phyloP scores from a whole-genome alignment of 2,329 filamentous ascomycete genomes.

The Paracorniculantispora psalliotae region DNA sequence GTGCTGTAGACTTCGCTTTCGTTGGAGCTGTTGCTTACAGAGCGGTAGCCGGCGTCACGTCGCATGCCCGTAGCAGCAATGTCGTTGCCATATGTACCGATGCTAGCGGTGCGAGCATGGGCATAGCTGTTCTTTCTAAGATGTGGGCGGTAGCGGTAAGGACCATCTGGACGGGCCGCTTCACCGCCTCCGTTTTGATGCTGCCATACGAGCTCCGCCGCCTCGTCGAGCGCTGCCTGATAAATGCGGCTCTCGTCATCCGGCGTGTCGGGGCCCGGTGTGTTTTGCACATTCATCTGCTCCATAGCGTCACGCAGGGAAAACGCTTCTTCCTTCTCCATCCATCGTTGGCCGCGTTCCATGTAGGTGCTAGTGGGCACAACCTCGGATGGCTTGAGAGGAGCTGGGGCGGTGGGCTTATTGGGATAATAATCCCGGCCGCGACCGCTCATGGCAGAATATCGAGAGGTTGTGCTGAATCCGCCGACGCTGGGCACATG shows the following conservation, averaged over 20 bases:
- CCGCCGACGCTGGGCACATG: constrained; percentile 36
- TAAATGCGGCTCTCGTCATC: constrained; percentile 61
- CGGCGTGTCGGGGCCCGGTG: constrained; percentile 23
- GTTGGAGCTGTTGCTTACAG: constrained; percentile 48
- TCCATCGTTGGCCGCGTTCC: constrained; percentile 69
- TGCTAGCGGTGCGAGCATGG: constrained; percentile 58
- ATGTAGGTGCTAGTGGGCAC: constrained; percentile 66
- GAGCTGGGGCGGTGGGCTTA: constrained; percentile 29
- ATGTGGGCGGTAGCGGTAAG: constrained; percentile 64
- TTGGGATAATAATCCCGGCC: constrained; percentile 51
- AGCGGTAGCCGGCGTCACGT: constrained; percentile 38
- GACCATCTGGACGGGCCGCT: constrained; percentile 53
- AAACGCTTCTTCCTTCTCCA: constrained; percentile 72
- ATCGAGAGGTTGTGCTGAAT: constrained; percentile 45
- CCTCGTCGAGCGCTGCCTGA: constrained; percentile 68
- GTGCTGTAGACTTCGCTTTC: constrained; percentile 39
- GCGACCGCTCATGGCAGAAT: constrained; percentile 40
- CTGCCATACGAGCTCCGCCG: constrained; percentile 72
- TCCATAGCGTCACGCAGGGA: constrained; percentile 69
- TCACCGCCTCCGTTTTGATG: constrained; percentile 58
- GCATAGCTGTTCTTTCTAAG: constrained; percentile 68
- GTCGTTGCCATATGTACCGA: constrained; percentile 45
- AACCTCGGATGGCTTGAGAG: constrained; percentile 54
- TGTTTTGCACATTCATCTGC: constrained; percentile 58
- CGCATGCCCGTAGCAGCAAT: constrained; percentile 43